Percentiles rank a stretch among this genome's conserved stretches.
Evolutionary conservation across 768 basidiomycete genomes (phyloP).

Genomic region (Lepiota venenata): DNA sequence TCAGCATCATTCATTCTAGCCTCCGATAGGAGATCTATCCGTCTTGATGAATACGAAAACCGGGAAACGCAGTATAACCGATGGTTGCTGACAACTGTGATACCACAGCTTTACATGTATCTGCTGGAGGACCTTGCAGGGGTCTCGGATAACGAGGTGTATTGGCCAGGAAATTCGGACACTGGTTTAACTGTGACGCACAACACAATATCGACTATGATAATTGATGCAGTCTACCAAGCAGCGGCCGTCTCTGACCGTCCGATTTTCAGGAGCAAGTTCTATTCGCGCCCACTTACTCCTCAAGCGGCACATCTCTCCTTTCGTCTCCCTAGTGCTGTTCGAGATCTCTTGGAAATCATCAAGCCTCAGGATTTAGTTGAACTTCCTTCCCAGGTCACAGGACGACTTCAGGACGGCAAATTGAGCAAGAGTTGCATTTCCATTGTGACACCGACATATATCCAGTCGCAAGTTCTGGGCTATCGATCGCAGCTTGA

Average conservation of each 20-base stretch:
- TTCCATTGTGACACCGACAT: not conserved
- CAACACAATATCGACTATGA: constrained; percentile 14
- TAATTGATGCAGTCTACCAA: constrained; percentile 5
- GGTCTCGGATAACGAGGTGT: constrained; percentile 19
- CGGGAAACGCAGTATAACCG: constrained; percentile 36
- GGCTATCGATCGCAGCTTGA: not conserved
- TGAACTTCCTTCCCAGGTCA: not conserved
- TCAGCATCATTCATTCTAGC: constrained; percentile 44
- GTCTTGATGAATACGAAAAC: constrained; percentile 32
- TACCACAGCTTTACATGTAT: constrained; percentile 36
- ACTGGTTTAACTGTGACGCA: not conserved
- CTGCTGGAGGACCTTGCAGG: constrained; percentile 29
- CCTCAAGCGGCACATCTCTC: not conserved
- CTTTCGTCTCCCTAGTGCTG: not conserved
- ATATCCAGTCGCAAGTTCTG: constrained; percentile 6
- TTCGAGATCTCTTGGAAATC: not conserved
- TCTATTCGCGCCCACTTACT: not conserved
- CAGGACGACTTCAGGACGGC: not conserved
- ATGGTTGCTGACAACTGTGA: constrained; percentile 35
- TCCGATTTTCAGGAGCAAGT: constrained; percentile 12
- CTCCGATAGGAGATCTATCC: constrained; percentile 40
- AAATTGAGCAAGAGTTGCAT: not conserved
- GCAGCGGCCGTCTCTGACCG: not conserved
- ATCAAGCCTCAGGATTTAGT: not conserved
- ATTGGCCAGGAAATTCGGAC: constrained; percentile 31